These are phyloP conservation scores for Auxenochlorella pyrenoidosa DNA, from an alignment of 139 green algal species.

Conservation along the genomic window DNA sequence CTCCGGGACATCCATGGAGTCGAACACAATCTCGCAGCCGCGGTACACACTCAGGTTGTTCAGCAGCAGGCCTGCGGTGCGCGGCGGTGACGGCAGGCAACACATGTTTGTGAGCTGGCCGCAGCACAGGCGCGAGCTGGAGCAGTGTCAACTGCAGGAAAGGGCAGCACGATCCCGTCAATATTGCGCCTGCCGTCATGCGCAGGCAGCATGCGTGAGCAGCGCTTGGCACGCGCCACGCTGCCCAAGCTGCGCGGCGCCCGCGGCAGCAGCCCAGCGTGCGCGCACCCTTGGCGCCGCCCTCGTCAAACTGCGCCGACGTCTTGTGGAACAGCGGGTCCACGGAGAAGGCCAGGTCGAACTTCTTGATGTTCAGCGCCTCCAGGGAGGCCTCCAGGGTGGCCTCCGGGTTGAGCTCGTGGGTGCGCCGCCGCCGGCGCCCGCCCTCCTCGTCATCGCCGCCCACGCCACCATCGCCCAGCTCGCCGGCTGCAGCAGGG, in stretches of 20 bases:
- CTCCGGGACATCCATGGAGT: constrained; percentile 77
- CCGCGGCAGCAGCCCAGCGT: too few species aligned
- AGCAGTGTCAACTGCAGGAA: too few species aligned
- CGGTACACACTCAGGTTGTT: constrained; percentile 77
- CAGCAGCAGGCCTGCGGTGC: constrained; percentile 74
- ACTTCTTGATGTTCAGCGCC: constrained; percentile 81
- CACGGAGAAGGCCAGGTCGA: constrained; percentile 75
- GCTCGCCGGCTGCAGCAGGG: constrained; percentile 11
- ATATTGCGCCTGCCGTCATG: too few species aligned
- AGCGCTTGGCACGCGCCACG: too few species aligned
- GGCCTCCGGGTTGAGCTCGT: constrained; percentile 52
- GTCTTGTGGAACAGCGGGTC: constrained; percentile 91
- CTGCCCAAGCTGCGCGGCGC: too few species aligned
- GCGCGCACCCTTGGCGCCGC: constrained; percentile 61
- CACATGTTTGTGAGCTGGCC: not conserved
- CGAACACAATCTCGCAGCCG: constrained; percentile 82
- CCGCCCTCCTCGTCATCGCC: constrained; percentile 15
- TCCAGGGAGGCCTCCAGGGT: constrained; percentile 76
- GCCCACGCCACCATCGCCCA: constrained; percentile 36
- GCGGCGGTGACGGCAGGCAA: not conserved
- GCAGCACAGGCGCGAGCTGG: too few species aligned
- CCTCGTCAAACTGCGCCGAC: constrained; percentile 91
- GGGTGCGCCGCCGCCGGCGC: not conserved
- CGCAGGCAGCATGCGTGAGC: too few species aligned
- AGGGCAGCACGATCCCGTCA: too few species aligned